These are phyloP conservation scores for Setomelanomma holmii DNA, from an alignment of 2,329 filamentous ascomycete species.

Conservation along the genomic window DNA sequence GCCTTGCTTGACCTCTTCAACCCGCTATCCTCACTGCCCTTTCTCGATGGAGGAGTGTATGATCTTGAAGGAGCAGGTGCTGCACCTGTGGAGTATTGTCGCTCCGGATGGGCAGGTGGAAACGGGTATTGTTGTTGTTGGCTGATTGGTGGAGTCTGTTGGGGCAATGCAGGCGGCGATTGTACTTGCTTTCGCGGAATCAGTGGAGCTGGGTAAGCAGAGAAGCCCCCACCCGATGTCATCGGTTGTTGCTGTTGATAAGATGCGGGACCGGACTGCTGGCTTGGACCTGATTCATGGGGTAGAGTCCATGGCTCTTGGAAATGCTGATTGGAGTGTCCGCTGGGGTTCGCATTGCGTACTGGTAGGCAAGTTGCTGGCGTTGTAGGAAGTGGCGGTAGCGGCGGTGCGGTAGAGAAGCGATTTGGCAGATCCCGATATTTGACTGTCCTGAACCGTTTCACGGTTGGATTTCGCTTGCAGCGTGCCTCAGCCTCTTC, in stretches of 20 bases:
- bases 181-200: conserved; percentile 1
- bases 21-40: conserved; percentile 9
- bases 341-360: neutral
- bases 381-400: neutral
- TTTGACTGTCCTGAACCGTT: conserved; percentile 25
- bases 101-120: neutral
- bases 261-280: neutral
- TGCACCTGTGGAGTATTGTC: conserved; percentile 1
- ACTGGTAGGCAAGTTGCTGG: neutral
- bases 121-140: conserved; percentile 7
- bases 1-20: conserved; percentile 15
- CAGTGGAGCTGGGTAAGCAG: neutral
- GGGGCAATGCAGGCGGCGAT: too few relatives aligned
- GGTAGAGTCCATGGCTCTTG: conserved; percentile 13
- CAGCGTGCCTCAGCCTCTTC: conserved; percentile 26
- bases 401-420: too few relatives aligned
- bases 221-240: neutral
- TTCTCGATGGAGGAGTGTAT: conserved; percentile 4
- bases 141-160: conserved; percentile 1
- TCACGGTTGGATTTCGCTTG: conserved; percentile 29
- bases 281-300: neutral
- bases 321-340: neutral
- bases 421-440: conserved; percentile 8
- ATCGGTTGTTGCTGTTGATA: neutral
- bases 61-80: neutral